Percentiles rank a stretch among this genome's conserved stretches.
Conservation (phyloP, 2,329 filamentous ascomycete species). For the Phoma sp. region DNA sequence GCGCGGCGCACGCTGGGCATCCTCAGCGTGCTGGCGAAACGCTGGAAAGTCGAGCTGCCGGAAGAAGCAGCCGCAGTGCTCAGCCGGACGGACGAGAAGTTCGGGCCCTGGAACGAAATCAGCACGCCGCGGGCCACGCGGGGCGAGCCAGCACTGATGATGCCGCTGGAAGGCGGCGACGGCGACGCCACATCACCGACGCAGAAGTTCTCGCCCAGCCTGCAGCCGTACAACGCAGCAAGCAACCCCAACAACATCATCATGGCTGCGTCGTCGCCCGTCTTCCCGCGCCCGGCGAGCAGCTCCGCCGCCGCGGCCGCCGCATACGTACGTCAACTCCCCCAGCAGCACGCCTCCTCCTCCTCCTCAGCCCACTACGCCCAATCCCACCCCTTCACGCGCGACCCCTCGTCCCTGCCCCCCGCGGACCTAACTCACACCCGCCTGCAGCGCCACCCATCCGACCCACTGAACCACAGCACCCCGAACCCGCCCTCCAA, state of each 20-base stretch:
- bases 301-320: constrained; percentile 8
- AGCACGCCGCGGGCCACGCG: constrained; percentile 33
- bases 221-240: constrained; percentile 42
- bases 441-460: constrained; percentile 36
- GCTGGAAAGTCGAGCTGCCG: constrained; percentile 87
- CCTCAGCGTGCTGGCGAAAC: constrained; percentile 80
- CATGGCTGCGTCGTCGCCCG: no score
- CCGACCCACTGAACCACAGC: constrained; percentile 23
- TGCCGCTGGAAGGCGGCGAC: neutral
- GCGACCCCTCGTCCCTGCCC: constrained; percentile 41
- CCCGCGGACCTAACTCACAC: constrained; percentile 38
- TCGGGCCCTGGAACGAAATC: constrained; percentile 64
- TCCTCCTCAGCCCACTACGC: constrained; percentile 10
- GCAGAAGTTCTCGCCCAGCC: constrained; percentile 29
- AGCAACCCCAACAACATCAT: constrained; percentile 24
- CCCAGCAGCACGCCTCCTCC: constrained; percentile 21
- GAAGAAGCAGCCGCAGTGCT: constrained; percentile 80
- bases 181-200: constrained; percentile 28
- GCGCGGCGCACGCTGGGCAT: constrained; percentile 85
- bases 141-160: constrained; percentile 21
- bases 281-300: constrained; percentile 12
- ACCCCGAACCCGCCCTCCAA: constrained; percentile 29
- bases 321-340: constrained; percentile 18
- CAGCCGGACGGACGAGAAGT: constrained; percentile 79
- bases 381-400: constrained; percentile 22